These are phyloP conservation scores for Penicillium occitanis DNA, from an alignment of 2,329 filamentous ascomycete species.

Conservation along the genomic window DNA sequence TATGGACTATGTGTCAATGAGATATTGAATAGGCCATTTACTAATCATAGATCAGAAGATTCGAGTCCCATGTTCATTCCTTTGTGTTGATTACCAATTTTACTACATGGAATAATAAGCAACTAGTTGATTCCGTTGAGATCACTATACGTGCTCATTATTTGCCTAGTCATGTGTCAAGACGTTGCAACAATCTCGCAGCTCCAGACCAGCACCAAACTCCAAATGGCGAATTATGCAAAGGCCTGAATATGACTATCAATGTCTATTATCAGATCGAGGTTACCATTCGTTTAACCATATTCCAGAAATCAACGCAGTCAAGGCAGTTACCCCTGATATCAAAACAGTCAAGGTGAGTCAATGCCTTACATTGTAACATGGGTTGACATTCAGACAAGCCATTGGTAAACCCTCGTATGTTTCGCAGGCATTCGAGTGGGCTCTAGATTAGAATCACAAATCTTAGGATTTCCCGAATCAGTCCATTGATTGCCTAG, in stretches of 20 bases:
- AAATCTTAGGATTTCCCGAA: no score
- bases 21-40: no score
- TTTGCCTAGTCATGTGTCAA: not conserved
- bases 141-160: not conserved
- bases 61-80: no score
- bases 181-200: not conserved
- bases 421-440: not conserved
- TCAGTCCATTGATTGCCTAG: no score
- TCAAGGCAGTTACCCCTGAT: not conserved
- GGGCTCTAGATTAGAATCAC: no score
- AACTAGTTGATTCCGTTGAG: not conserved
- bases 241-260: not conserved
- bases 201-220: not conserved
- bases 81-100: no score
- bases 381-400: not conserved
- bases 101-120: no score
- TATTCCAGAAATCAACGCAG: not conserved
- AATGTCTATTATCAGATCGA: not conserved
- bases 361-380: not conserved
- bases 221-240: not conserved
- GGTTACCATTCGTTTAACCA: not conserved
- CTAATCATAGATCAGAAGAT: no score
- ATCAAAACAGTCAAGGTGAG: no score
- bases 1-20: not conserved
- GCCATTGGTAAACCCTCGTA: not conserved